Evolutionary conservation across 345 rosid species (phyloP).

Genomic region (Brassica nigra): DNA sequence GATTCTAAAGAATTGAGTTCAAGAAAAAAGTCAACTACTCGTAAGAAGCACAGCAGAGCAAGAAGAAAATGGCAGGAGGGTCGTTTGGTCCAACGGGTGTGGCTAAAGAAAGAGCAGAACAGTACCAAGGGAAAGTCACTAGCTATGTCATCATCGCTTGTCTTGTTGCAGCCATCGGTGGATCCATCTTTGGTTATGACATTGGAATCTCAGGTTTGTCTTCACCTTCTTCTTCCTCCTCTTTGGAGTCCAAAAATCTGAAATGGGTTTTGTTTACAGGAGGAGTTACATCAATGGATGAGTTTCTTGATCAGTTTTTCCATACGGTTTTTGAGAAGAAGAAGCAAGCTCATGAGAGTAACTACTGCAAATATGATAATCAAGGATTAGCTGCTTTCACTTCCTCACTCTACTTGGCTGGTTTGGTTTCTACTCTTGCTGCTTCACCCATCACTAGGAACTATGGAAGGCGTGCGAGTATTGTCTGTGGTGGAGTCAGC

Average conservation of each 20-base stretch:
- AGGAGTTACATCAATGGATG: constrained; percentile 89
- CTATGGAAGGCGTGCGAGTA: constrained; percentile 81
- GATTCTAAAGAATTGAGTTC: not conserved
- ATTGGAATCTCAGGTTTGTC: constrained; percentile 83
- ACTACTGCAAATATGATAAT: constrained; percentile 87
- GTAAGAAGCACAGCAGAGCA: not conserved
- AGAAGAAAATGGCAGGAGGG: constrained; percentile 76
- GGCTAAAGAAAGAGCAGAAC: constrained; percentile 82
- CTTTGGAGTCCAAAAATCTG: not conserved
- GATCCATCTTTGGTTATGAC: constrained; percentile 89
- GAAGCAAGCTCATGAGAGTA: constrained; percentile 77
- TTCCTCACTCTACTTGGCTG: constrained; percentile 89
- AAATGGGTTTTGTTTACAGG: constrained; percentile 48
- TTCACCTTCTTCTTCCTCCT: not conserved
- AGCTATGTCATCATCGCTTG: constrained; percentile 66
- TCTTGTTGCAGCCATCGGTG: constrained; percentile 79
- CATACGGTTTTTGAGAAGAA: constrained; percentile 60
- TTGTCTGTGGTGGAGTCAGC: constrained; percentile 79
- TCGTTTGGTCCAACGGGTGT: constrained; percentile 71
- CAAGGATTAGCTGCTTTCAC: constrained; percentile 87
- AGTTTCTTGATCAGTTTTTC: constrained; percentile 77
- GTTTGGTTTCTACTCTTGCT: constrained; percentile 72
- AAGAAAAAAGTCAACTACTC: not conserved
- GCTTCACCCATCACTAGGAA: constrained; percentile 79
- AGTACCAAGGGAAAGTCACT: constrained; percentile 78